These are phyloP conservation scores for Aspergillus sojae DNA, from an alignment of 2,329 filamentous ascomycete genomes.

Conservation along the genomic window DNA sequence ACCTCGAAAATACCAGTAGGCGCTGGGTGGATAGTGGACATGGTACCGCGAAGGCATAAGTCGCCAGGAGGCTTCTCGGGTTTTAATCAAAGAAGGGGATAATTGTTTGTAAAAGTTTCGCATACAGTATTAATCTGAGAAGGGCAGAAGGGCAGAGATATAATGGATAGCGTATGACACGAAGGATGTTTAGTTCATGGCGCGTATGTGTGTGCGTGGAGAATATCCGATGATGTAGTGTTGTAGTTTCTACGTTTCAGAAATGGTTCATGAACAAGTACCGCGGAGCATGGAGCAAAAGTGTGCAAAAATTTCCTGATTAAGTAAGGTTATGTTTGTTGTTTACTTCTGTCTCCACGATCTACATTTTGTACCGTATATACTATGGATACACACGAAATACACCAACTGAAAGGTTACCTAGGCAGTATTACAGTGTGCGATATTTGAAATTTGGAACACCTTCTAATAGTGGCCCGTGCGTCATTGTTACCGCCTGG, in stretches of 20 bases:
- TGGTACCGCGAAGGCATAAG: slow-evolving; percentile 12
- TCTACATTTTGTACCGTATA: neutral
- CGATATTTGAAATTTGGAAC: no score
- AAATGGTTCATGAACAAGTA: neutral
- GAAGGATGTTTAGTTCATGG: neutral
- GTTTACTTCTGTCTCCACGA: slow-evolving; percentile 1
- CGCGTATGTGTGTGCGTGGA: neutral
- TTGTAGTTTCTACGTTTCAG: neutral
- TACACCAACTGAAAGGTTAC: neutral
- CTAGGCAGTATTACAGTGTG: neutral
- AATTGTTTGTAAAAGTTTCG: neutral
- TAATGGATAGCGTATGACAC: neutral
- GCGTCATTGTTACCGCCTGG: no score
- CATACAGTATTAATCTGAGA: neutral
- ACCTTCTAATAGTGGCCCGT: no score
- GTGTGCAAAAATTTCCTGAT: neutral
- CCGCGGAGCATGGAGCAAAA: neutral
- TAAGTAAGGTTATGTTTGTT: slow-evolving; percentile 1
- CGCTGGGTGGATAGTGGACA: slow-evolving; percentile 30
- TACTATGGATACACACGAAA: neutral
- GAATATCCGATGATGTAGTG: slow-evolving; percentile 1
- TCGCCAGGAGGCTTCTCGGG: neutral
- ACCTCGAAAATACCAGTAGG: slow-evolving; percentile 29
- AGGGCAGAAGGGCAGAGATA: neutral
- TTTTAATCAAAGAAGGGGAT: neutral